Evolutionary conservation across 2,329 filamentous ascomycete species (phyloP).

Genomic region (Paecilomyces dactylethromorphus): DNA sequence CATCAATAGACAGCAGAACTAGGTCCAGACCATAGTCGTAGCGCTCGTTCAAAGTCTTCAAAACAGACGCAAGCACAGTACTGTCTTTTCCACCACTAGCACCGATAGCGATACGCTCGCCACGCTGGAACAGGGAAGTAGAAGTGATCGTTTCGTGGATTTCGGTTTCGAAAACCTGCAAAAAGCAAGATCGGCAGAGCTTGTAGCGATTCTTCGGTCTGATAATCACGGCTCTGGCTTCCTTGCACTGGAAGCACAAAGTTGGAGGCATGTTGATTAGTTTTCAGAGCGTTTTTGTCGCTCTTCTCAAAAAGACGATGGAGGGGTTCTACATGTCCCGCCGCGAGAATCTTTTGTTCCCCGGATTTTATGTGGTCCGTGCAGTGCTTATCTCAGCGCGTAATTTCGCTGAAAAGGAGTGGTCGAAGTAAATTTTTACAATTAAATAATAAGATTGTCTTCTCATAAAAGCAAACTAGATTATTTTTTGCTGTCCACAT

Average conservation of each 20-base stretch:
- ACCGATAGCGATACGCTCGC: conserved; percentile 87
- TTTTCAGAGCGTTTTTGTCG: not conserved
- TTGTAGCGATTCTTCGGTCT: conserved; percentile 93
- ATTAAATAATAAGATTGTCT: not conserved
- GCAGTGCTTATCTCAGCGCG: conserved; percentile 4
- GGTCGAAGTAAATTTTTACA: not conserved
- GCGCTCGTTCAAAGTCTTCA: conserved; percentile 90
- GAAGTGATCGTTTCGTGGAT: conserved; percentile 86
- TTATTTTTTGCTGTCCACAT: not conserved
- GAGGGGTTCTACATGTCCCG: not conserved
- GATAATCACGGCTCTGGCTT: conserved; percentile 76
- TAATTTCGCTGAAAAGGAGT: not conserved
- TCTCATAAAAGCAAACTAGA: not conserved
- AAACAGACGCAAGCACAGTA: conserved; percentile 86
- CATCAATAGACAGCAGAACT: conserved; percentile 84
- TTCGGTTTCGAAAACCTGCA: conserved; percentile 82
- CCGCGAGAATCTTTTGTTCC: not conserved
- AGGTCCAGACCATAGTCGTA: conserved; percentile 81
- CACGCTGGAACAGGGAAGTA: conserved; percentile 71
- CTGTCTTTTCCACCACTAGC: conserved; percentile 97
- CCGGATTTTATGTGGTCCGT: not conserved
- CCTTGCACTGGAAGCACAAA: conserved; percentile 68
- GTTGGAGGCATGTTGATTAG: conserved; percentile 64
- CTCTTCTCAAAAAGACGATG: not conserved
- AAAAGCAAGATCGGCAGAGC: conserved; percentile 84